These are phyloP conservation scores for Melampsora larici-populina DNA, from an alignment of 1,284 basidiomycete species.

Conservation along the genomic window DNA sequence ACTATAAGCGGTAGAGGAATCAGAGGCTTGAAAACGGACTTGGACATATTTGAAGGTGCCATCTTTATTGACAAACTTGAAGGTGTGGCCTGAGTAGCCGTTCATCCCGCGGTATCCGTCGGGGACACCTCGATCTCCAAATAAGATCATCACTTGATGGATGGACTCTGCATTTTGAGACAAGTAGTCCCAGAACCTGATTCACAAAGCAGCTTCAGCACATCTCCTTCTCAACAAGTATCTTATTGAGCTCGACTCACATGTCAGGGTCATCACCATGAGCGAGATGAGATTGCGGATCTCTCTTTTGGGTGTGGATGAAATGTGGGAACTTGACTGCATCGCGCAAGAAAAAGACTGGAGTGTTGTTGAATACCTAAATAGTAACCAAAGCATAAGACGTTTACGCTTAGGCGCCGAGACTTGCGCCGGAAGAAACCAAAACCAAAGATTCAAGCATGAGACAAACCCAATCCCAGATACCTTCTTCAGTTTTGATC, in stretches of 20 bases:
- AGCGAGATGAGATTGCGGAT: conserved; percentile 37
- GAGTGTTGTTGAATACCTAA: conserved; percentile 73
- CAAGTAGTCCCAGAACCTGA: conserved; percentile 42
- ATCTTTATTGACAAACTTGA: conserved; percentile 40
- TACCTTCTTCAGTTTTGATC: conserved; percentile 81
- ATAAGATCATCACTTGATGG: conserved; percentile 42
- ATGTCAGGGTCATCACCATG: conserved; percentile 42
- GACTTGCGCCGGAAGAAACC: no score
- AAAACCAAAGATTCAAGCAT: background rate
- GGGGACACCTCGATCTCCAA: conserved; percentile 39
- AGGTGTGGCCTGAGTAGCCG: conserved; percentile 36
- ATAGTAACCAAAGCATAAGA: background rate
- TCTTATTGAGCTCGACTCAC: background rate
- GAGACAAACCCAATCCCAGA: conserved; percentile 72
- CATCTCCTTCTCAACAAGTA: background rate
- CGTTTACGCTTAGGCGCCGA: background rate
- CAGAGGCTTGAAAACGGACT: background rate
- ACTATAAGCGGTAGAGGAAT: background rate
- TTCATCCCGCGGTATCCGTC: conserved; percentile 36
- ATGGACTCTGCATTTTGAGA: conserved; percentile 42
- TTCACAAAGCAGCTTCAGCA: background rate
- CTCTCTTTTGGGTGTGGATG: conserved; percentile 43
- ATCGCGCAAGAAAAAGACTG: conserved; percentile 81
- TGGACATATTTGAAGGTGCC: conserved; percentile 42
- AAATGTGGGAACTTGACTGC: conserved; percentile 61